These are phyloP conservation scores for Hymenoscyphus infarciens DNA, from an alignment of 2,329 filamentous ascomycete species.

Conservation along the genomic window DNA sequence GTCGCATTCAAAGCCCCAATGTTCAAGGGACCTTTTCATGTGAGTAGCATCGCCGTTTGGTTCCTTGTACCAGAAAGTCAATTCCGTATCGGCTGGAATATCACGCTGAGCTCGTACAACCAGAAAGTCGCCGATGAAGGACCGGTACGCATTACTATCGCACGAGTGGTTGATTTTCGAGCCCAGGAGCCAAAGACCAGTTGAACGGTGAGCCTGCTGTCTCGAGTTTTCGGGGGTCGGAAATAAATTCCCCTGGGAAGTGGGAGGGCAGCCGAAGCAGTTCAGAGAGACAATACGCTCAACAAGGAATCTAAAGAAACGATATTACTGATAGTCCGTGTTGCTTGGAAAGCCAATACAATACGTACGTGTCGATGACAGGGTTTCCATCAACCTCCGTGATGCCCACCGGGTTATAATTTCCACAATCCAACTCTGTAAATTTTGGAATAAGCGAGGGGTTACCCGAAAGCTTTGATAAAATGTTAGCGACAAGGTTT, in stretches of 20 bases:
- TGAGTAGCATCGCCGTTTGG: neutral
- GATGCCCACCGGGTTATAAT: neutral
- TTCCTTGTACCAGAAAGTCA: neutral
- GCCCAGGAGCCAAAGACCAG: neutral
- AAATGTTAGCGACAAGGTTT: neutral
- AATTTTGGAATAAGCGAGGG: neutral
- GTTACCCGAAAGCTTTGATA: neutral
- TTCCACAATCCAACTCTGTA: neutral
- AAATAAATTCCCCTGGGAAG: neutral
- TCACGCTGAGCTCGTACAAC: neutral
- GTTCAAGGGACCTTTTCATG: neutral
- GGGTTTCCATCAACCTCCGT: neutral
- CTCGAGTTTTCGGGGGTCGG: neutral
- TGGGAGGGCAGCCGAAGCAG: neutral
- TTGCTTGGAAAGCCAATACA: neutral
- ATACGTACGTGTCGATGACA: neutral
- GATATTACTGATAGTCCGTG: neutral
- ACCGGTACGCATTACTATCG: neutral
- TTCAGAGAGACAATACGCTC: neutral
- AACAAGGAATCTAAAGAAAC: neutral
- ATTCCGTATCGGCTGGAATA: neutral
- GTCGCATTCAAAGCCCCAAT: conserved; percentile 2
- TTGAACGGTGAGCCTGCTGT: neutral
- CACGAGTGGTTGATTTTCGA: neutral
- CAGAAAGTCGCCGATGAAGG: neutral